Base-by-base conservation (phyloP, 495 filamentous ascomycete species). In the Podospora anserina region DNA sequence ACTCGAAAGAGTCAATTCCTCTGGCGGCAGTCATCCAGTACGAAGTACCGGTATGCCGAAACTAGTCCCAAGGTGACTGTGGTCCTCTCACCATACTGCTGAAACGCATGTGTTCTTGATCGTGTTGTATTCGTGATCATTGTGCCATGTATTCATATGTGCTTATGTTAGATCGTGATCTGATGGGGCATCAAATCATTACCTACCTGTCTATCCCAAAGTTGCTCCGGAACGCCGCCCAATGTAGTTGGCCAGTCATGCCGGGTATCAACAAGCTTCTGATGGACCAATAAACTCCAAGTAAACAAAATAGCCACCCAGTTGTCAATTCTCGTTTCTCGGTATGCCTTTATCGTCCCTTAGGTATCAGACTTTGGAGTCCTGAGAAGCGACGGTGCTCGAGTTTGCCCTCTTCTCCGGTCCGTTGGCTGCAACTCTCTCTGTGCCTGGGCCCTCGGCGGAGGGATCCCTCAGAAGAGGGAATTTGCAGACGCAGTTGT, bases 401-500 rank as follows among this genome's bases (percentile, higher is more conserved):
- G 13, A 49, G 15, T 16, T 49, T 16, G 39, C 39, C 6, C 39
- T 49, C 39, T 49, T 16, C 15, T 49, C 15, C 39, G 2, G 15
- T 13, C 15, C 39, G 4, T 32, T 32, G 30, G 30, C 30, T 7
- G 7, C 30, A 32, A 32, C 4, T 32, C 4, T 32, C 30, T 7
- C 7, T 32, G 30, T 32, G 30, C 7, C 30, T 32, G 30, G 7
- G 7, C 7, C 30, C 30, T 32, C 30, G 30, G 4, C 30, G 9
- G 55, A 58, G 20, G 23, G 15, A 58, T 4, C 16, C 60, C 23
- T 65, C 15, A 49, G 39, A 16, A 49, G 39, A 49, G 39, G 72
- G 56, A 71, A 74, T 18, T 66, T 62, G 62, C 67, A 69, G 15
- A 57, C 60, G 26, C 62, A 62, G 59, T 67, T 69, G 9, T 71